A percentile compares a stretch with the other conserved stretches of the same genome.
Evolutionary conservation across 768 basidiomycete genomes (phyloP).

Genomic region (Boletus bicolor): DNA sequence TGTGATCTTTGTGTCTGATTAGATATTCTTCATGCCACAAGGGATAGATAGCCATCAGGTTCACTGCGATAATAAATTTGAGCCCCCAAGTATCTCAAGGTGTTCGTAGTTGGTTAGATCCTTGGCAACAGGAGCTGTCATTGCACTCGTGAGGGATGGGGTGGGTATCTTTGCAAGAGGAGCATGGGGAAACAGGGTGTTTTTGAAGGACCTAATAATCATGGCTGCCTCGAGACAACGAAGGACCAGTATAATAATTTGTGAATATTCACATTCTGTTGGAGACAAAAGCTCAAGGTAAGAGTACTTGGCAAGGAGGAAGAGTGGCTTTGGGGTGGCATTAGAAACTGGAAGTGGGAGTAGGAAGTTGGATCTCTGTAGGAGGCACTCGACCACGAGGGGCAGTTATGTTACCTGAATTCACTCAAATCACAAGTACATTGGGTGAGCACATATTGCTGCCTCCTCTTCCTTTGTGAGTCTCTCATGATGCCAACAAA

Average conservation of each 20-base stretch:
- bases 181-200: constrained; percentile 41
- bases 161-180: constrained; percentile 47
- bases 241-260: constrained; percentile 63
- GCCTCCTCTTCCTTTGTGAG: constrained; percentile 46
- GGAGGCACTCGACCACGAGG: constrained; percentile 51
- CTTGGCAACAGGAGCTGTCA: constrained; percentile 59
- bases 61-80: constrained; percentile 58
- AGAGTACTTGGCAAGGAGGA: constrained; percentile 46
- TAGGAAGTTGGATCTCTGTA: constrained; percentile 59
- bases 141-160: constrained; percentile 47
- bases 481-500: constrained; percentile 53
- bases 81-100: constrained; percentile 71
- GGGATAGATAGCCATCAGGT: constrained; percentile 53
- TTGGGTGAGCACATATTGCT: constrained; percentile 36
- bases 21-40: constrained; percentile 48
- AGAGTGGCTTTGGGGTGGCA: constrained; percentile 22
- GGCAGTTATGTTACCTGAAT: constrained; percentile 57
- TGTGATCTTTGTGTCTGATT: constrained; percentile 66
- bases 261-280: constrained; percentile 51
- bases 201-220: constrained; percentile 49
- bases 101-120: constrained; percentile 66
- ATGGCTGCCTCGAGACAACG: constrained; percentile 53
- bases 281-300: constrained; percentile 51
- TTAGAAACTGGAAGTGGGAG: constrained; percentile 37
- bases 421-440: constrained; percentile 29